These are phyloP conservation scores for Rutstroemia sp. DNA, from an alignment of 2,329 filamentous ascomycete genomes.

Conservation along the genomic window DNA sequence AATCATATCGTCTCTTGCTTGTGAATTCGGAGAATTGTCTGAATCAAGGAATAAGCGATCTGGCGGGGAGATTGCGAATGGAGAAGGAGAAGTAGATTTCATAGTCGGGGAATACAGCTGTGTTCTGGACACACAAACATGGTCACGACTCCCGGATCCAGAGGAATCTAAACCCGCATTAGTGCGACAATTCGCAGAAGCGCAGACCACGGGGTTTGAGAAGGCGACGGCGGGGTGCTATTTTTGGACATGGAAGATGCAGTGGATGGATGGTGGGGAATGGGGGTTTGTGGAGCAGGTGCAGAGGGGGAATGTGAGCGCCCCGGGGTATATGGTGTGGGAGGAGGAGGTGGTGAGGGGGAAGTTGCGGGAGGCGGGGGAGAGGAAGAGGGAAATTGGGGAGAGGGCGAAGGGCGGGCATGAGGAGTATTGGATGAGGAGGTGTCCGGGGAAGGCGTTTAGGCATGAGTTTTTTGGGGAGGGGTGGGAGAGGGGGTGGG, in stretches of 20 bases:
- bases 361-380: constrained; percentile 34
- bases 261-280: constrained; percentile 52
- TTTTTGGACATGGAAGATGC: constrained; percentile 56
- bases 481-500: constrained; percentile 50
- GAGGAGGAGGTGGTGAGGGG: constrained; percentile 31
- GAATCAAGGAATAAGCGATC: constrained; percentile 27
- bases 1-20: constrained; percentile 39
- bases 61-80: constrained; percentile 33
- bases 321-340: constrained; percentile 34
- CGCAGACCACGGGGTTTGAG: constrained; percentile 40
- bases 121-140: constrained; percentile 44
- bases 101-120: constrained; percentile 53
- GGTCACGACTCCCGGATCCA: constrained; percentile 30
- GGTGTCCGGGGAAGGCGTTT: constrained; percentile 36
- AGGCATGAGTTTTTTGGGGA: constrained; percentile 47
- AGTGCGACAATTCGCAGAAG: constrained; percentile 39
- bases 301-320: constrained; percentile 35
- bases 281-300: constrained; percentile 51
- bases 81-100: constrained; percentile 37
- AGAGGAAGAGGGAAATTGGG: constrained; percentile 31
- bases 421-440: constrained; percentile 41
- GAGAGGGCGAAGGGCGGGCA: constrained; percentile 36
- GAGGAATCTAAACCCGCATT: constrained; percentile 32
- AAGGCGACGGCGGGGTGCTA: constrained; percentile 42
- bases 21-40: constrained; percentile 36